Base-by-base conservation (phyloP, 192 early-diverging fungal species). In the Diversispora eburnea region DNA sequence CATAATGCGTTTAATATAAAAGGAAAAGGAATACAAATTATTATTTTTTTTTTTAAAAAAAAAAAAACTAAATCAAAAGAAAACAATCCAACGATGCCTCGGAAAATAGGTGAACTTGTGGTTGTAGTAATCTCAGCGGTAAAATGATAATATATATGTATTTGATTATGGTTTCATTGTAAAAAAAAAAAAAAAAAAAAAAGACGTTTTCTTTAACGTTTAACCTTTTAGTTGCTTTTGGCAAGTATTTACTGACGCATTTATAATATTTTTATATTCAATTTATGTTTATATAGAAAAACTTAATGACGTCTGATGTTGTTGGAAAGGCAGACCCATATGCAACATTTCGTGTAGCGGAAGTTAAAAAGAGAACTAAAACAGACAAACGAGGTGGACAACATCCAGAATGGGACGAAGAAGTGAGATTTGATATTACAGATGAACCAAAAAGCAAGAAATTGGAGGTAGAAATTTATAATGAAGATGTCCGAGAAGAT, bases 281-380 rank as follows among this genome's bases (percentile, higher is more conserved):
- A 52, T 52, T 79, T 65, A 49, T 79, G 3, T 72, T 76, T 56
- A 78, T 81, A 48, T 76, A 81, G 39, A 74, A 75, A 15, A 75
- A 81, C 22, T 60, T 81, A 48, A 68, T 63, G 19, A 76, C 77
- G 57, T 56, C 75, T 47, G 80, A 78, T 52, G 20, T 76, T 10
- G 73, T 87, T 17, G 86, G 86, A 25, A 87, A 87, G 45, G 84
- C 82, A 73, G 81, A 85, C 64, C 84, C 86, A 3, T 87, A 85
- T 55, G 81, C 79, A 48, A 71, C 85, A 9, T 81, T 87, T 68
- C 77, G 81, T 13, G 66, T 87, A 5, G 84, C 78, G 43, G 83
- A 82, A 58, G 77, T 75, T 49, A 67, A 76, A 1, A 82, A 80
- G 63, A 77, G 78, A 42, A 80, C 79, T 10, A 81, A 77, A 33